A percentile compares a stretch with the other conserved stretches of the same genome.
Conservation (phyloP, 345 rosid species). For the Brassica cretica region DNA sequence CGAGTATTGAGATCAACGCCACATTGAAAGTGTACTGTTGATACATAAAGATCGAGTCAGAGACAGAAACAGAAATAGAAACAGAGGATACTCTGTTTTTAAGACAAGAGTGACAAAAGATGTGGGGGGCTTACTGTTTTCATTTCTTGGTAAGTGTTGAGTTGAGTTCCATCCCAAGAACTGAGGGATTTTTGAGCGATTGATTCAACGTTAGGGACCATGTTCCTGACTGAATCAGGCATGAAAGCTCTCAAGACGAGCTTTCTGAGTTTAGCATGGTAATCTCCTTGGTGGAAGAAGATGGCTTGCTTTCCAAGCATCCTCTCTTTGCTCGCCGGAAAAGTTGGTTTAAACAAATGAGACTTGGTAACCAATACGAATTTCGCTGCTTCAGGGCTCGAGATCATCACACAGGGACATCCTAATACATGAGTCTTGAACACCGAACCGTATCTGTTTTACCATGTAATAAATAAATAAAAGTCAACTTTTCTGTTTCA, state of each 20-base stretch:
- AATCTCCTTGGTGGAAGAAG: conserved; percentile 85
- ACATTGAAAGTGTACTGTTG: conserved; percentile 87
- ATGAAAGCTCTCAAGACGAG: conserved; percentile 67
- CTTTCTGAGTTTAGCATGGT: conserved; percentile 69
- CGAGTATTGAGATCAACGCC: conserved; percentile 71
- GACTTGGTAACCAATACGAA: conserved; percentile 70
- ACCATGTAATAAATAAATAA: neutral
- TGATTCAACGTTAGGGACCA: conserved; percentile 60
- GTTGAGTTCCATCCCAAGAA: conserved; percentile 34
- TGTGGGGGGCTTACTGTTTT: conserved; percentile 54
- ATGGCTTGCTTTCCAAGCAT: conserved; percentile 81
- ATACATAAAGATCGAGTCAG: neutral
- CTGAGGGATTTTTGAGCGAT: conserved; percentile 49
- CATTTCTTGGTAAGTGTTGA: conserved; percentile 79
- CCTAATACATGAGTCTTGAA: conserved; percentile 91
- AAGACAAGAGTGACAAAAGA: neutral
- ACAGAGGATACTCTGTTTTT: conserved; percentile 15
- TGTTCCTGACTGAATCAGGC: conserved; percentile 52
- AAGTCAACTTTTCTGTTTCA: conserved; percentile 21
- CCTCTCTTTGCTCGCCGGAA: conserved; percentile 86
- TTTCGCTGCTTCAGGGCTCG: conserved; percentile 84
- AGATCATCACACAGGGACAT: conserved; percentile 90
- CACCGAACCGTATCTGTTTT: conserved; percentile 75
- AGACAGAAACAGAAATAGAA: conserved; percentile 4
- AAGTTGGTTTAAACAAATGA: conserved; percentile 85